A percentile compares a stretch with the other conserved stretches of the same genome.
Conservation (phyloP, 768 basidiomycete genomes). For the Hypsizygus marmoreus region DNA sequence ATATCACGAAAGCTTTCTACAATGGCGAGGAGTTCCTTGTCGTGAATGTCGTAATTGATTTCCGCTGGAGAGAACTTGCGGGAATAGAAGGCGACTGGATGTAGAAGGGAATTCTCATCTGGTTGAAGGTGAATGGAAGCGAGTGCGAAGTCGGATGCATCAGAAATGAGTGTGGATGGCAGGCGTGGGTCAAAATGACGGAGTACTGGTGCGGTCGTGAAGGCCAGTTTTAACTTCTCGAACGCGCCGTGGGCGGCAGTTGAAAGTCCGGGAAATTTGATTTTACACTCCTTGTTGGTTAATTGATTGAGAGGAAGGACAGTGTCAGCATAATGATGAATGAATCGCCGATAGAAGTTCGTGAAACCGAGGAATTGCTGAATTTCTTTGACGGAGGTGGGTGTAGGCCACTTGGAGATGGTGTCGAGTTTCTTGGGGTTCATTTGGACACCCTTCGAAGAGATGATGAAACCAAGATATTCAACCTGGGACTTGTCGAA, state of each 20-base stretch:
- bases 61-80: constrained; percentile 36
- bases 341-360: constrained; percentile 42
- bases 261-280: too few relatives aligned
- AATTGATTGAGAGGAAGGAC: constrained; percentile 41
- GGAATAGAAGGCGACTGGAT: constrained; percentile 42
- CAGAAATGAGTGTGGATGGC: constrained; percentile 26
- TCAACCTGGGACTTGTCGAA: constrained; percentile 33
- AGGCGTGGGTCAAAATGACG: constrained; percentile 29
- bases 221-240: constrained; percentile 23
- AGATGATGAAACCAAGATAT: constrained; percentile 39
- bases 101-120: constrained; percentile 24
- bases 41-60: constrained; percentile 49
- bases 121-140: constrained; percentile 32
- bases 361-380: constrained; percentile 40
- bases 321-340: constrained; percentile 31
- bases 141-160: constrained; percentile 38
- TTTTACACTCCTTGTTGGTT: constrained; percentile 20
- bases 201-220: constrained; percentile 33
- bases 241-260: constrained; percentile 21
- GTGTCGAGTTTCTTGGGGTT: constrained; percentile 37
- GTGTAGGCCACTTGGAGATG: constrained; percentile 37
- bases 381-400: constrained; percentile 28
- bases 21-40: constrained; percentile 55
- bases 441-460: constrained; percentile 32
- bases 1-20: constrained; percentile 37